Conservation (phyloP, 2,329 filamentous ascomycete genomes). For the Didymella pomorum region DNA sequence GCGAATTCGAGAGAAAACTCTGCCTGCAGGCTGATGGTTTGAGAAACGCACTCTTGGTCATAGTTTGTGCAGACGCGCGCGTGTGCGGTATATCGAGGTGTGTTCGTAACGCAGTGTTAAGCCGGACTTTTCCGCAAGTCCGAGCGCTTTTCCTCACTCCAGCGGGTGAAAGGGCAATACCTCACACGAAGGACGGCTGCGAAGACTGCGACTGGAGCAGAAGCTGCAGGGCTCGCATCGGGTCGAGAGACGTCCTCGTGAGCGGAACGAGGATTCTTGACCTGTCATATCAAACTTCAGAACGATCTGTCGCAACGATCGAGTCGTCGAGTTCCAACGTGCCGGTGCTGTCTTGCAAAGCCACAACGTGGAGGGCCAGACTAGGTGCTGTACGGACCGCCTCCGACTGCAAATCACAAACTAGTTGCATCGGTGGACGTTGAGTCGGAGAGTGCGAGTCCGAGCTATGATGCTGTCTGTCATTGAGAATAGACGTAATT, state of each 20-base stretch:
- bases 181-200: not conserved
- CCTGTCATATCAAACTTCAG: not conserved
- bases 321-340: conserved; percentile 13
- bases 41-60: not conserved
- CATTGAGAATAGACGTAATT: not conserved
- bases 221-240: conserved; percentile 1
- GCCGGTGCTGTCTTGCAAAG: conserved; percentile 12
- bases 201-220: not conserved
- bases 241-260: not conserved
- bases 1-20: not conserved
- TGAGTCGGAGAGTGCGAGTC: conserved; percentile 12
- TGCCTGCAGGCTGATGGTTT: conserved; percentile 13
- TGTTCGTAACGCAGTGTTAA: not conserved
- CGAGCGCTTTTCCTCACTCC: conserved; percentile 3
- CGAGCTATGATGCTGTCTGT: conserved; percentile 3
- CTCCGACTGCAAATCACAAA: conserved; percentile 19
- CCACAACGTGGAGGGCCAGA: conserved; percentile 16
- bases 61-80: conserved; percentile 10
- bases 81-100: not conserved
- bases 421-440: conserved; percentile 10
- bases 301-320: conserved; percentile 6
- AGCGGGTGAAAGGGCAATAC: not conserved
- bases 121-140: conserved; percentile 15
- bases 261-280: not conserved
- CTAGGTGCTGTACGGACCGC: conserved; percentile 17